These are phyloP conservation scores for Solanum pimpinellifolium DNA, from an alignment of 257 asterid genomes.

Conservation along the genomic window DNA sequence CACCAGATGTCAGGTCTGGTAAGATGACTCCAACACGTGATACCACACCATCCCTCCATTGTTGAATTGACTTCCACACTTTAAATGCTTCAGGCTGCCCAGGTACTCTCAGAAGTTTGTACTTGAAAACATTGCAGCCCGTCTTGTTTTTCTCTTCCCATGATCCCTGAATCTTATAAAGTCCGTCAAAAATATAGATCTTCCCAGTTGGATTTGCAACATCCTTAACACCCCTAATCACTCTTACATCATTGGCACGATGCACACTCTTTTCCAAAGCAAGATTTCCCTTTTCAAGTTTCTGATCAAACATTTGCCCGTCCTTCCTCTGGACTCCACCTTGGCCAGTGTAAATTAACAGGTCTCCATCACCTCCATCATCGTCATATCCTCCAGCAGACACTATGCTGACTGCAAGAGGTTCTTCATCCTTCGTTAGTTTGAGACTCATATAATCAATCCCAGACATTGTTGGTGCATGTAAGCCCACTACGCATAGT, in stretches of 20 bases:
- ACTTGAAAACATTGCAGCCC: conserved; percentile 68
- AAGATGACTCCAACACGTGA: conserved; percentile 55
- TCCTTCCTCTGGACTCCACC: conserved; percentile 10
- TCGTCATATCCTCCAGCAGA: conserved; percentile 89
- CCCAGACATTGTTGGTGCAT: conserved; percentile 88
- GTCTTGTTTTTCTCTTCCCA: conserved; percentile 66
- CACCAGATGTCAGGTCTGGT: conserved; percentile 78
- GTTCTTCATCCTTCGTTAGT: conserved; percentile 60
- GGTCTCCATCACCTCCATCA: conserved; percentile 55
- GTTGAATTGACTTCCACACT: conserved; percentile 79
- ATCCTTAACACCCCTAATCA: conserved; percentile 58
- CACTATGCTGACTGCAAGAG: conserved; percentile 85
- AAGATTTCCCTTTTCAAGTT: conserved; percentile 33
- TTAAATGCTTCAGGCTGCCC: conserved; percentile 79
- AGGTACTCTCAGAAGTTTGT: conserved; percentile 64
- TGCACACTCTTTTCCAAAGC: conserved; percentile 16
- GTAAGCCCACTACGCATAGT: conserved; percentile 71
- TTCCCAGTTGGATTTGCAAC: conserved; percentile 26
- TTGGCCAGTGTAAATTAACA: conserved; percentile 7
- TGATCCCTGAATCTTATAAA: conserved; percentile 65
- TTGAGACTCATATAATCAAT: conserved; percentile 71
- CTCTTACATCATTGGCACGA: conserved; percentile 29
- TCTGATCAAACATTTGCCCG: conserved; percentile 11
- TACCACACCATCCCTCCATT: conserved; percentile 69
- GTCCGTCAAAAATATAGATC: conserved; percentile 77